A percentile compares a stretch with the other conserved stretches of the same genome.
These are phyloP conservation scores for Ophiostoma himal-ulmi DNA, from an alignment of 2,329 filamentous ascomycete genomes.

Conservation along the genomic window DNA sequence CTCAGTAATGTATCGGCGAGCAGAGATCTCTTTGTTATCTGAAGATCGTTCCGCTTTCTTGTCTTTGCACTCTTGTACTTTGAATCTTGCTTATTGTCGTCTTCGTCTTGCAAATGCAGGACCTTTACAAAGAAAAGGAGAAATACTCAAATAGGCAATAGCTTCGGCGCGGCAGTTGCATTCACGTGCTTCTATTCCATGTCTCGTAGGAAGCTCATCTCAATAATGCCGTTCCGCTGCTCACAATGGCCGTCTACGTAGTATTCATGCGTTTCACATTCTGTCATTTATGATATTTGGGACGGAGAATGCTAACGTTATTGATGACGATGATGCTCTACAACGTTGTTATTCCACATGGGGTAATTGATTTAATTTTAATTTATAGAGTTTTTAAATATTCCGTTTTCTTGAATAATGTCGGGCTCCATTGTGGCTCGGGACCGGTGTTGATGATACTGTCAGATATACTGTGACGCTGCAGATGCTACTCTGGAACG, in stretches of 20 bases:
- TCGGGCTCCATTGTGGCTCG: conserved; percentile 6
- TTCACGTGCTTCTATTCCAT: neutral
- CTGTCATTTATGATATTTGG: neutral
- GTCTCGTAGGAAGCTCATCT: no score
- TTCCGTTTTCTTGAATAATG: neutral
- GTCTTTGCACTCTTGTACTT: no score
- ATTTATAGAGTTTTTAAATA: neutral
- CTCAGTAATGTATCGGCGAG: neutral
- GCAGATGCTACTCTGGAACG: neutral
- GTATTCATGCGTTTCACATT: neutral
- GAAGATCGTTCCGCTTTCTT: neutral
- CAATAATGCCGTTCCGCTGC: neutral
- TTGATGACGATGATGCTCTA: neutral
- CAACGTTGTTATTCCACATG: neutral
- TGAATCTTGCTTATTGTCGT: no score
- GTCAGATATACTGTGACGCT: neutral
- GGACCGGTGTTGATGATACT: neutral
- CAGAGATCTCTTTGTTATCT: neutral
- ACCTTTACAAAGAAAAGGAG: neutral
- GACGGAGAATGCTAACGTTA: no score
- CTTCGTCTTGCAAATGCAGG: neutral
- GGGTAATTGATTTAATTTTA: neutral
- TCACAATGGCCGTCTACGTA: neutral
- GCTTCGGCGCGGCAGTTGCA: neutral
- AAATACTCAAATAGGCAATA: neutral